phyloP scores from a whole-genome alignment of 2,329 filamentous ascomycete genomes.

The Penicillium aurantiogriseum region DNA sequence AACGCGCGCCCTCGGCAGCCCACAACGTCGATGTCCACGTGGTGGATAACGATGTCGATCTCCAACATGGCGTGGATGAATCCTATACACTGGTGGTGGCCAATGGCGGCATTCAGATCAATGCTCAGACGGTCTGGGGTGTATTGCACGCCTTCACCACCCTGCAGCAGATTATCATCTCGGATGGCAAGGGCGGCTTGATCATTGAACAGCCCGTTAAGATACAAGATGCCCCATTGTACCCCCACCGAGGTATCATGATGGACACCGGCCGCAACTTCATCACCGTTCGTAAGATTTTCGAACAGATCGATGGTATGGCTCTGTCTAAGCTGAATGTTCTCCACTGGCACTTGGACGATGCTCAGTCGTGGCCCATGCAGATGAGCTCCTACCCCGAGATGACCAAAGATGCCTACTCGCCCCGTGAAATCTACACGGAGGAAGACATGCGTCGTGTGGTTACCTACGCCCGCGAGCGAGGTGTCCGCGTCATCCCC shows the following conservation, averaged over 20 bases:
- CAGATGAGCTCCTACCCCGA: conserved; percentile 51
- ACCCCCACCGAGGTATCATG: conserved; percentile 57
- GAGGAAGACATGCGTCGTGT: conserved; percentile 45
- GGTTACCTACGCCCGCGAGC: conserved; percentile 52
- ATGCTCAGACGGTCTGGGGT: conserved; percentile 54
- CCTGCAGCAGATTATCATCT: conserved; percentile 57
- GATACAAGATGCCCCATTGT: conserved; percentile 52
- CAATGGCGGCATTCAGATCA: conserved; percentile 46
- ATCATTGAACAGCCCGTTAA: conserved; percentile 55
- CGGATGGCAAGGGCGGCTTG: conserved; percentile 44
- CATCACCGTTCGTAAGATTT: conserved; percentile 51
- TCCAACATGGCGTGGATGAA: conserved; percentile 58
- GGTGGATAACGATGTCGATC: conserved; percentile 45
- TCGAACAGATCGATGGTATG: conserved; percentile 56
- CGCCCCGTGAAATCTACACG: conserved; percentile 48
- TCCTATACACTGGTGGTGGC: conserved; percentile 53
- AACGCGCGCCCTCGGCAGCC: conserved; percentile 36
- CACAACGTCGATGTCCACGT: conserved; percentile 49
- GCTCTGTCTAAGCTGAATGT: conserved; percentile 58
- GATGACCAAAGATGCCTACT: conserved; percentile 57
- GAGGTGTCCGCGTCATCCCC: conserved; percentile 60
- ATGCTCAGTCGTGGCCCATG: conserved; percentile 57
- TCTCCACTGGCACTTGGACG: conserved; percentile 58
- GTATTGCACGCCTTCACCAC: conserved; percentile 58
- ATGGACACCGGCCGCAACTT: conserved; percentile 57